Percentiles rank a stretch among this genome's conserved stretches.
These are phyloP conservation scores for Pterocarpus santalinus DNA, from an alignment of 306 rosid genomes.

Conservation along the genomic window DNA sequence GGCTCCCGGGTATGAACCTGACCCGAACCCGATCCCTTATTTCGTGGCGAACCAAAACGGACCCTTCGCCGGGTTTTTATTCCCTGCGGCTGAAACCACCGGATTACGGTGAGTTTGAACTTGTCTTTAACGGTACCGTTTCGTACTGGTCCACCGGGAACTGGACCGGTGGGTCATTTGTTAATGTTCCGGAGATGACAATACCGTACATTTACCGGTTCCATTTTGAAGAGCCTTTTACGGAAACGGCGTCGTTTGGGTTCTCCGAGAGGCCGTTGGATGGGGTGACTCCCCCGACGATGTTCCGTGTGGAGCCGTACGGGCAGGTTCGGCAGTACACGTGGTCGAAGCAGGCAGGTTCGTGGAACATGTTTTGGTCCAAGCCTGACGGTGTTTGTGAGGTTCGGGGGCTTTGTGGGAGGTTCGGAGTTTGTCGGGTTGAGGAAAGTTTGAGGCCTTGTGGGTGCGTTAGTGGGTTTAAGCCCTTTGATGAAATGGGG, in stretches of 20 bases:
- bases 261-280: slow-evolving; percentile 59
- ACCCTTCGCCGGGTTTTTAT: slow-evolving; percentile 76
- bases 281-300: slow-evolving; percentile 55
- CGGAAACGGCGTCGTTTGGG: slow-evolving; percentile 73
- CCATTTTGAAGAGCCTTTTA: slow-evolving; percentile 58
- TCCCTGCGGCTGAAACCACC: slow-evolving; percentile 66
- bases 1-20: slow-evolving; percentile 88
- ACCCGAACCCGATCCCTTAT: slow-evolving; percentile 50
- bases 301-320: slow-evolving; percentile 58
- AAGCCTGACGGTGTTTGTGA: slow-evolving; percentile 58
- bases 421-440: slow-evolving; percentile 62
- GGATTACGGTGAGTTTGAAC: slow-evolving; percentile 70
- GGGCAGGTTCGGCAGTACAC: slow-evolving; percentile 80
- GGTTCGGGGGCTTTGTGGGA: slow-evolving; percentile 68
- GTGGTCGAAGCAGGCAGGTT: slow-evolving; percentile 60
- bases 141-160: slow-evolving; percentile 77
- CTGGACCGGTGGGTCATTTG: slow-evolving; percentile 65
- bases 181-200: slow-evolving; percentile 71
- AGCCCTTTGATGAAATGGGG: slow-evolving; percentile 50
- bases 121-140: slow-evolving; percentile 56
- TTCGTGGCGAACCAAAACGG: slow-evolving; percentile 63
- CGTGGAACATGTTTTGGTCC: slow-evolving; percentile 77
- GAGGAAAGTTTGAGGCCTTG: slow-evolving; percentile 33
- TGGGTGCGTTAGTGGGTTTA: slow-evolving; percentile 62
- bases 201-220: slow-evolving; percentile 73